Percentiles rank a stretch among this genome's conserved stretches.
These are phyloP conservation scores for Dissophora ornata DNA, from an alignment of 192 early-diverging fungal genomes.

Conservation along the genomic window DNA sequence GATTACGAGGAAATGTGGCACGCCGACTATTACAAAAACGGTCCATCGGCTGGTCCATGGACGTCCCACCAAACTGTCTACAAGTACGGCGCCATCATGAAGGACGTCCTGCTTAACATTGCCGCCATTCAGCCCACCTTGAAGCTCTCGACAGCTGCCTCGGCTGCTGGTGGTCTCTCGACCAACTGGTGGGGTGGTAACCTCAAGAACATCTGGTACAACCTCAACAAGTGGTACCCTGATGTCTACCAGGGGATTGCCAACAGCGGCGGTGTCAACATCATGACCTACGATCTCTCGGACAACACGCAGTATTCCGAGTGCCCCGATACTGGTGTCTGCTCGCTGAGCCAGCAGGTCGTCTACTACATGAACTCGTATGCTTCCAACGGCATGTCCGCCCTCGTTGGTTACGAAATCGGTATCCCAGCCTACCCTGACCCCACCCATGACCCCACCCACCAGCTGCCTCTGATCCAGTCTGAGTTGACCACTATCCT, in stretches of 20 bases:
- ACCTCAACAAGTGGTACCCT: conserved; percentile 46
- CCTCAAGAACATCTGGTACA: conserved; percentile 56
- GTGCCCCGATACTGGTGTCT: conserved; percentile 35
- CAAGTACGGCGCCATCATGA: conserved; percentile 50
- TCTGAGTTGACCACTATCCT: conserved; percentile 39
- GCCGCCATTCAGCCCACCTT: conserved; percentile 29
- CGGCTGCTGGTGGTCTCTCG: conserved; percentile 50
- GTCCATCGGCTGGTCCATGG: conserved; percentile 36
- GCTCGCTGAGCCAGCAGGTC: conserved; percentile 43
- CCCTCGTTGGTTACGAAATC: conserved; percentile 47
- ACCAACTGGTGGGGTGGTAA: conserved; percentile 55
- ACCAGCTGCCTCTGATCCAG: conserved; percentile 47
- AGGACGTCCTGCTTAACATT: conserved; percentile 45
- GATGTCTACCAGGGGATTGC: conserved; percentile 35
- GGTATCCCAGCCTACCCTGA: conserved; percentile 52
- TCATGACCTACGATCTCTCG: conserved; percentile 53
- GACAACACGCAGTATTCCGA: conserved; percentile 43
- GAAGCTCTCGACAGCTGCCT: conserved; percentile 37
- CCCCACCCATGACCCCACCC: conserved; percentile 33
- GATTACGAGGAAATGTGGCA: conserved; percentile 57
- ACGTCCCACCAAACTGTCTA: conserved; percentile 51
- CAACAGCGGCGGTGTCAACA: conserved; percentile 44
- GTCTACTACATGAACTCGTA: conserved; percentile 52
- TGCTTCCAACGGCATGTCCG: conserved; percentile 29
- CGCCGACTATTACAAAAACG: conserved; percentile 47